These are phyloP conservation scores for Arthrocladium fulminans DNA, from an alignment of 2,329 filamentous ascomycete species.

Conservation along the genomic window DNA sequence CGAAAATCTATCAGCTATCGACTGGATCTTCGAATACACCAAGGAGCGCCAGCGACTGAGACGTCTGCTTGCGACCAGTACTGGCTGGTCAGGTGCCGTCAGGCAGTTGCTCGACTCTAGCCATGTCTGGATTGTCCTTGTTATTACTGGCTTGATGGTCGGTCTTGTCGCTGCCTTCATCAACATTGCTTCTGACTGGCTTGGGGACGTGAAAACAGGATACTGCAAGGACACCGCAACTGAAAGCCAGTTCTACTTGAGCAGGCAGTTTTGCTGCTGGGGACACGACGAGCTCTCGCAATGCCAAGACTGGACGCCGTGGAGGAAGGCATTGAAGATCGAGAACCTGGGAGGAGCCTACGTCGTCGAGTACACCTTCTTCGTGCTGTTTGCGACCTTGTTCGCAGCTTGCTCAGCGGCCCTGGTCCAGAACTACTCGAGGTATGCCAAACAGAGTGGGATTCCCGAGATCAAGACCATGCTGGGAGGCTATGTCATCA, in stretches of 20 bases:
- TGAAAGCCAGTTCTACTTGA: constrained; percentile 83
- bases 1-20: constrained; percentile 92
- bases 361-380: constrained; percentile 80
- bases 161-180: constrained; percentile 81
- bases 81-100: constrained; percentile 63
- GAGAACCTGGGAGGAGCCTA: constrained; percentile 60
- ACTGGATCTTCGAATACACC: constrained; percentile 99
- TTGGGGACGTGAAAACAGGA: constrained; percentile 84
- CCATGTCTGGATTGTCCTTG: constrained; percentile 84
- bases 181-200: constrained; percentile 84
- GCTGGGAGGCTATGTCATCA: constrained; percentile 85
- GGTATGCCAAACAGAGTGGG: constrained; percentile 86
- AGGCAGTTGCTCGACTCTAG: constrained; percentile 70
- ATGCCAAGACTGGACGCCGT: constrained; percentile 79
- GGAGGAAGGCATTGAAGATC: constrained; percentile 67
- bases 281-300: constrained; percentile 74
- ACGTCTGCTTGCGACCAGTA: constrained; percentile 56
- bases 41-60: constrained; percentile 85
- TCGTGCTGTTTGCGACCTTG: constrained; percentile 69
- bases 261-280: constrained; percentile 85
- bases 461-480: constrained; percentile 98
- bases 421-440: constrained; percentile 73
- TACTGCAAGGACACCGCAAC: constrained; percentile 70
- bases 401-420: constrained; percentile 71
- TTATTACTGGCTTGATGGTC: constrained; percentile 74